Evolutionary conservation across 345 rosid species (phyloP).

Genomic region (Geranium rotundifolium): DNA sequence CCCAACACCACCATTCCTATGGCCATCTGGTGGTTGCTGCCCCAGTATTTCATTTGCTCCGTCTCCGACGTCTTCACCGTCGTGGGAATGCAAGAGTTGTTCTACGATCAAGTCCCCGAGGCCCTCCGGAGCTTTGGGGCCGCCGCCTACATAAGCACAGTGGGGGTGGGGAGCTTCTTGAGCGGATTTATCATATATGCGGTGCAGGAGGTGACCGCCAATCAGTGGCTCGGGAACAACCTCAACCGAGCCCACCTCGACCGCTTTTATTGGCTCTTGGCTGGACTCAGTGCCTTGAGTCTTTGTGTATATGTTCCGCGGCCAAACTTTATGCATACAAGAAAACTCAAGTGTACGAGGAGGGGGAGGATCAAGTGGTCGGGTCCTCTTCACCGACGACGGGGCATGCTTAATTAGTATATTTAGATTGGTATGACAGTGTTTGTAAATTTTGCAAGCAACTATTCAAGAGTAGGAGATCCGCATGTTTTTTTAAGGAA

Average conservation of each 20-base stretch:
- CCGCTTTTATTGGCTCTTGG: slow-evolving; percentile 59
- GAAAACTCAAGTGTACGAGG: slow-evolving; percentile 7
- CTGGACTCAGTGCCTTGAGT: slow-evolving; percentile 46
- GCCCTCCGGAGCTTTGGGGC: slow-evolving; percentile 80
- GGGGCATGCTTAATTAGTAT: no score
- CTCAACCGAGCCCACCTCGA: slow-evolving; percentile 54
- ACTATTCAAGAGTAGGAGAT: no score
- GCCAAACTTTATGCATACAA: slow-evolving; percentile 61
- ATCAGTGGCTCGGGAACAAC: slow-evolving; percentile 60
- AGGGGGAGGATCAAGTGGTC: background rate
- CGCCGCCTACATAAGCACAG: slow-evolving; percentile 46
- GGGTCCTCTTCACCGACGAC: no score
- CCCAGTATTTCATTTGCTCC: slow-evolving; percentile 57
- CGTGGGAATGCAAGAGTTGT: slow-evolving; percentile 78
- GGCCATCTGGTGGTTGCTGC: slow-evolving; percentile 75
- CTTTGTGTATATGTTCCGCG: slow-evolving; percentile 36
- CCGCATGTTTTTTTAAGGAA: no score
- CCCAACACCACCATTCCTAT: slow-evolving; percentile 55
- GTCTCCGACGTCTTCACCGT: slow-evolving; percentile 54
- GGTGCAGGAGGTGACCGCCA: slow-evolving; percentile 41
- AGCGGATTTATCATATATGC: slow-evolving; percentile 43
- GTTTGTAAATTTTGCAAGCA: no score
- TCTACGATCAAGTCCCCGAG: slow-evolving; percentile 85
- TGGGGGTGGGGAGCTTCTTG: slow-evolving; percentile 74
- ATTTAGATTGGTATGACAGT: no score